phyloP scores from a whole-genome alignment of 352 stramenopile species.

The Pythium aquatile region DNA sequence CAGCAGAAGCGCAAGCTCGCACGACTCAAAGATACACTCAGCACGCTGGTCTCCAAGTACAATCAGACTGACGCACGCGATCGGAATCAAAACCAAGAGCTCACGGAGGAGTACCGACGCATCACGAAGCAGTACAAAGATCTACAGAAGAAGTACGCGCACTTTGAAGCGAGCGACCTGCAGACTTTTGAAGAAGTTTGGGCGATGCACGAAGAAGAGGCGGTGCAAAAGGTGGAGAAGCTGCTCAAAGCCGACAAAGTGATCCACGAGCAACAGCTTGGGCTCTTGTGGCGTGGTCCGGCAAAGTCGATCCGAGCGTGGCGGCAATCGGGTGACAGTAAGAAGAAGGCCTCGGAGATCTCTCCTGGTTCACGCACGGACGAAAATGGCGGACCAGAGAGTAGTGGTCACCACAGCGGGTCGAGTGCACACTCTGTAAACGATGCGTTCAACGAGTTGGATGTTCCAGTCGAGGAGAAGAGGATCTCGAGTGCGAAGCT shows the following conservation, averaged over 20 bases:
- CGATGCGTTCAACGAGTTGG: constrained; percentile 54
- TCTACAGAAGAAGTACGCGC: constrained; percentile 92
- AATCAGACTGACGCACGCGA: constrained; percentile 89
- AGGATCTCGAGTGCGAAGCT: constrained; percentile 83
- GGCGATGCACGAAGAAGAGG: constrained; percentile 91
- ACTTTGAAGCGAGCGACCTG: constrained; percentile 91
- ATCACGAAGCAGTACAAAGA: constrained; percentile 96
- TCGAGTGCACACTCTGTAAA: constrained; percentile 21
- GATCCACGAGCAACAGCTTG: constrained; percentile 91
- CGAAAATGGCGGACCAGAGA: constrained; percentile 10
- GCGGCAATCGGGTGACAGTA: constrained; percentile 36
- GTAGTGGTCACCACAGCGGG: constrained; percentile 15
- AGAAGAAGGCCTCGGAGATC: constrained; percentile 24
- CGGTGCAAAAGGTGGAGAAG: constrained; percentile 79
- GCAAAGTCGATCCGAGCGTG: constrained; percentile 50
- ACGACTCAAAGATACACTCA: constrained; percentile 91
- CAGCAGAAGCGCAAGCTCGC: constrained; percentile 94
- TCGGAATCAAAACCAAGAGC: constrained; percentile 88
- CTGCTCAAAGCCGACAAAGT: constrained; percentile 87
- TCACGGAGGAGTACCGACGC: constrained; percentile 92
- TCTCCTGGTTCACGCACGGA: constrained; percentile 3
- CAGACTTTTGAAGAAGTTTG: constrained; percentile 89
- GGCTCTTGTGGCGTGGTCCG: constrained; percentile 71
- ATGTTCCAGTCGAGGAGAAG: constrained; percentile 38
- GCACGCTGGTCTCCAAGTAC: constrained; percentile 89